Conservation (phyloP, 208 protist species). For the Wallacemonas sp. region DNA sequence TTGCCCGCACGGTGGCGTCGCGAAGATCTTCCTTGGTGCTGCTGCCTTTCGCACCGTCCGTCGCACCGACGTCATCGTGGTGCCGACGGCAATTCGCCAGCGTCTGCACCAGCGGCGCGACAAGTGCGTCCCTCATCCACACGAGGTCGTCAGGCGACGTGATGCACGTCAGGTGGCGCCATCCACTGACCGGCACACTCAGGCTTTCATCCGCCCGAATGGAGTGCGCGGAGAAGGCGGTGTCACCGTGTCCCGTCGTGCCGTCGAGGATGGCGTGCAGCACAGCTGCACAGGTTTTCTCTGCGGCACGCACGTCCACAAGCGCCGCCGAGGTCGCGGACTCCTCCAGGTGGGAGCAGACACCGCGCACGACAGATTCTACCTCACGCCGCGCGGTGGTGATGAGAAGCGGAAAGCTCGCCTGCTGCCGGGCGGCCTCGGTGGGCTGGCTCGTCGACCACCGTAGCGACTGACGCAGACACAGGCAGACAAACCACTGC, state of each 20-base stretch:
- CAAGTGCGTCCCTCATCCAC: background rate
- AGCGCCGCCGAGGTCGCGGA: too few relatives aligned
- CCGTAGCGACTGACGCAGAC: background rate
- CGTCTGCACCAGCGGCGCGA: background rate
- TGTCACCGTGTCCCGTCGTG: background rate
- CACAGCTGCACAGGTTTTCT: background rate
- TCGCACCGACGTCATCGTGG: background rate
- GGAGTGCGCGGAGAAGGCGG: conserved; percentile 1
- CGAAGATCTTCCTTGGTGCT: background rate
- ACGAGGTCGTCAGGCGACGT: background rate
- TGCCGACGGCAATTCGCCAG: background rate
- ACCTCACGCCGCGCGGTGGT: background rate
- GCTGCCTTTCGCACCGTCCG: too few relatives aligned
- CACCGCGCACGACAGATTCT: background rate
- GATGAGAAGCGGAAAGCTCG: background rate
- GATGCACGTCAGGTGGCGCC: background rate
- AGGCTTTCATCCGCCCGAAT: background rate
- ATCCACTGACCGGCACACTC: background rate
- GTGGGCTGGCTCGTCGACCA: background rate
- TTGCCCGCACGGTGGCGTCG: background rate
- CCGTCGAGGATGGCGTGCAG: background rate
- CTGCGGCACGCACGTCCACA: background rate
- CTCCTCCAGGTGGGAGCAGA: background rate
- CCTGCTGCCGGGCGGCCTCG: background rate
- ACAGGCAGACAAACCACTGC: background rate